Conservation (phyloP, 2,329 filamentous ascomycete species). For the Ophiostoma montium region DNA sequence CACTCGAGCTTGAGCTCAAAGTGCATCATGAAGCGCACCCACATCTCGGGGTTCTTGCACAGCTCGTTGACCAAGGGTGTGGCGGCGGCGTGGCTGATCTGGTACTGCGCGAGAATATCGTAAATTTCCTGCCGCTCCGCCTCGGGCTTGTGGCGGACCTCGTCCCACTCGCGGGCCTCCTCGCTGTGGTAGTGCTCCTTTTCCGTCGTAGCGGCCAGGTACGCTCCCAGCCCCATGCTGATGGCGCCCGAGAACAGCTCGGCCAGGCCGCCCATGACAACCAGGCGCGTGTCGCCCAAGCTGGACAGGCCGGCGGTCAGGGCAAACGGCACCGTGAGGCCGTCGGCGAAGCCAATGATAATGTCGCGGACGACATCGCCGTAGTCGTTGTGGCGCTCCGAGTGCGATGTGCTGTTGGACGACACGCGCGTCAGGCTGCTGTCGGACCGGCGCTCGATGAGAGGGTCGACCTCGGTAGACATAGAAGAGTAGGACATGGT, state of each 20-base stretch:
- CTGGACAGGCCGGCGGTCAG: constrained; percentile 59
- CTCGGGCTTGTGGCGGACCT: constrained; percentile 26
- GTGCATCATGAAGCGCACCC: constrained; percentile 46
- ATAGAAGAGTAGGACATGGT: constrained; percentile 6
- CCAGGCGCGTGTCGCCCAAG: constrained; percentile 49
- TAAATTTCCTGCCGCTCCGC: constrained; percentile 34
- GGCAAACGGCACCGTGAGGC: constrained; percentile 67
- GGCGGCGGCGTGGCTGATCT: constrained; percentile 28
- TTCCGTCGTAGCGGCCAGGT: constrained; percentile 51
- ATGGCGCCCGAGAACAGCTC: constrained; percentile 65
- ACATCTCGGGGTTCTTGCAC: constrained; percentile 31
- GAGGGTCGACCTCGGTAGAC: constrained; percentile 11
- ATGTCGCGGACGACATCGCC: constrained; percentile 42
- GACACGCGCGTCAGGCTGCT: constrained; percentile 11
- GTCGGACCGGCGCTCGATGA: constrained; percentile 13
- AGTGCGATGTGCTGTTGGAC: constrained; percentile 6
- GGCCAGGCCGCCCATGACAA: constrained; percentile 58
- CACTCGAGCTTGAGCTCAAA: constrained; percentile 38
- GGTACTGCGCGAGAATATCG: constrained; percentile 30
- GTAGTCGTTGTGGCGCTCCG: constrained; percentile 21
- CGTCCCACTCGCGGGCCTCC: constrained; percentile 28
- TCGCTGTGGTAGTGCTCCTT: constrained; percentile 35
- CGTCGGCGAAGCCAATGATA: constrained; percentile 66
- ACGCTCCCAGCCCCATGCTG: constrained; percentile 64
- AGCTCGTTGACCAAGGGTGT: constrained; percentile 35